phyloP scores from a whole-genome alignment of 805 yeast genomes.

The Ogataea nonfermentans region DNA sequence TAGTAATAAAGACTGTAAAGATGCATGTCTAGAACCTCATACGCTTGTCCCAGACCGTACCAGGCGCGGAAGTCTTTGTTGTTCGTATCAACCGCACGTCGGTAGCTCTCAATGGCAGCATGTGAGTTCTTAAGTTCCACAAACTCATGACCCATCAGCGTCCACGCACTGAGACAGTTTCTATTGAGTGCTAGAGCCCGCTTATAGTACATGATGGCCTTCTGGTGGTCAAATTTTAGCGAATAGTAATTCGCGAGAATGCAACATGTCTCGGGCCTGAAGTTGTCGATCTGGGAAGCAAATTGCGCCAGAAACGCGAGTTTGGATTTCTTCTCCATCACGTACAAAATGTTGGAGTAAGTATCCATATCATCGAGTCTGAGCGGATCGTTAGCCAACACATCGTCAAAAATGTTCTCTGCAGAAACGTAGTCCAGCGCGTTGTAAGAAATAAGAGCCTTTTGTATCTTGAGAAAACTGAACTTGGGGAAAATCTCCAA shows the following conservation, averaged over 20 bases:
- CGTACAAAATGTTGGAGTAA: constrained; percentile 92
- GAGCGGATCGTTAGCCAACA: constrained; percentile 73
- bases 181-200: constrained; percentile 82
- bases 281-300: constrained; percentile 77
- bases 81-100: constrained; percentile 89
- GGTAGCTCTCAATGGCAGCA: constrained; percentile 94
- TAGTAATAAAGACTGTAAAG: constrained; percentile 88
- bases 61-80: constrained; percentile 91
- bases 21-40: constrained; percentile 94
- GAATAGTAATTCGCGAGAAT: constrained; percentile 92
- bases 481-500: constrained; percentile 65
- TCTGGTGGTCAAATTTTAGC: constrained; percentile 88
- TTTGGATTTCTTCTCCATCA: constrained; percentile 85
- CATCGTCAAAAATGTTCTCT: constrained; percentile 72
- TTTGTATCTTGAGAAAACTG: constrained; percentile 72
- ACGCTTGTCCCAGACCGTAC: constrained; percentile 98
- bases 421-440: constrained; percentile 82
- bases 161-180: constrained; percentile 89
- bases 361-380: constrained; percentile 89
- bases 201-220: constrained; percentile 88
- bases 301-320: constrained; percentile 84
- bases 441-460: constrained; percentile 79
- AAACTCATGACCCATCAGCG: constrained; percentile 98
- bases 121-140: constrained; percentile 94
- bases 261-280: constrained; percentile 93